Evolutionary conservation across 1,284 basidiomycete species (phyloP), one percentile per base, ranked within the genome.

Genomic region (Porogramme epimiltina): DNA sequence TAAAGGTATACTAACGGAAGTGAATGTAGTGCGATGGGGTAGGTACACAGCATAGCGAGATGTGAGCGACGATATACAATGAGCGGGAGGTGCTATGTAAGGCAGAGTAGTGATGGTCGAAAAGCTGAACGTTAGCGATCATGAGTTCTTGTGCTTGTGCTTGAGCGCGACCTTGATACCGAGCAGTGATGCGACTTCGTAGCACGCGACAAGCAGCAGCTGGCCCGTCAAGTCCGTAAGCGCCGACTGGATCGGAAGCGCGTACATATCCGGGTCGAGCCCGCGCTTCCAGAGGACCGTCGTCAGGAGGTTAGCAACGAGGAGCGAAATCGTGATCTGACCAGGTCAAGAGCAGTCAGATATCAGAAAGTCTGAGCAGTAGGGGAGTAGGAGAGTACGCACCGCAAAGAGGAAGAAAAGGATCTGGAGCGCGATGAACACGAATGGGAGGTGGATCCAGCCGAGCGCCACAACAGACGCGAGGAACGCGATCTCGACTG

Each of bases 181-280:
- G 6, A 80, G 28, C 13, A 66, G 57, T 0, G 73, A 69, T 2
- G 85, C 86, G 40, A 89, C 70, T 67, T 85, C 80, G 60, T 89
- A 92, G 64, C 87, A 89, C 2, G 82, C 62, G 3, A 89, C 88
- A 4, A 98, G 82, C 18, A 97, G 72, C 9, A 90, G 69, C 69
- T 98, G 95, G 8, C 93, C 94, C n/a, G 93, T 71, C 42, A 98
- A 84, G 68, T 99, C 96, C 72, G 98, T 87, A 33, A 93, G 68
- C 0, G 93, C 90, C 1, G 91, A 93, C 59, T 97, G 92, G 34
- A 96, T 84, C 2, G 96, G 96, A 18, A 98, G 74, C 2, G 93
- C 93, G 69, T 98, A 97, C 70, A 91, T 89, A 69, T 97, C 95
- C 11, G 96, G 96, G 68, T 98, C 96, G 42, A 89, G 80, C 34